Evolutionary conservation across 345 rosid species (phyloP), one percentile per base, ranked within the genome.

Genomic region (Angophora floribunda): DNA sequence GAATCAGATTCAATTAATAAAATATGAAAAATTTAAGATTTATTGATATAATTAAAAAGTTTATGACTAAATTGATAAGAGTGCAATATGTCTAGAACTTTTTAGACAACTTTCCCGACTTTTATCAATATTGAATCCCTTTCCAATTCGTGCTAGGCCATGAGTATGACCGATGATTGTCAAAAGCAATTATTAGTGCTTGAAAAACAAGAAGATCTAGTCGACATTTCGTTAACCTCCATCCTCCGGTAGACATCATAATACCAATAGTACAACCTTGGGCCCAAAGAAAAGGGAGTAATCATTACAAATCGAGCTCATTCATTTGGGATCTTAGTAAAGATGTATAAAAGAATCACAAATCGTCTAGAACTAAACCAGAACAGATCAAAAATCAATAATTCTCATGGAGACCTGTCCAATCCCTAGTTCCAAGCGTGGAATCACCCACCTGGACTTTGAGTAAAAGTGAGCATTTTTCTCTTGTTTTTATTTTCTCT

Each of bases 11-110:
- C 5, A 55, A 55, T 55, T 1, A 10, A 55, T 2, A 21, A 19
- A 55, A 19, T 55, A 0, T 21, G 59, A 55, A n/a, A n/a, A n/a
- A n/a, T n/a, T n/a, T n/a, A n/a, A n/a, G n/a, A n/a, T n/a, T n/a
- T n/a, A n/a, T n/a, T n/a, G n/a, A n/a, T n/a, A n/a, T n/a, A n/a
- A 0, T 55, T 55, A 55, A 55, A 55, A 55, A 55, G 0, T 3
- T 22, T 55, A 21, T 0, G 0, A 55, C 0, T 55, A 0, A 55
- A 22, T 22, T 55, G 12, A 36, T 36, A 36, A 36, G 41, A 36
- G 2, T 36, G 41, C 41, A 36, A 36, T 36, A 36, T 36, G 41
- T 36, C 41, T 36, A 2, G 4, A 36, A 36, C 2, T 21, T 12
- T 55, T 3, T 21, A 26, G 59, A 21, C 8, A 21, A 53, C 8